phyloP scores from a whole-genome alignment of 2,329 filamentous ascomycete genomes.

The Pseudogymnoascus sp. region DNA sequence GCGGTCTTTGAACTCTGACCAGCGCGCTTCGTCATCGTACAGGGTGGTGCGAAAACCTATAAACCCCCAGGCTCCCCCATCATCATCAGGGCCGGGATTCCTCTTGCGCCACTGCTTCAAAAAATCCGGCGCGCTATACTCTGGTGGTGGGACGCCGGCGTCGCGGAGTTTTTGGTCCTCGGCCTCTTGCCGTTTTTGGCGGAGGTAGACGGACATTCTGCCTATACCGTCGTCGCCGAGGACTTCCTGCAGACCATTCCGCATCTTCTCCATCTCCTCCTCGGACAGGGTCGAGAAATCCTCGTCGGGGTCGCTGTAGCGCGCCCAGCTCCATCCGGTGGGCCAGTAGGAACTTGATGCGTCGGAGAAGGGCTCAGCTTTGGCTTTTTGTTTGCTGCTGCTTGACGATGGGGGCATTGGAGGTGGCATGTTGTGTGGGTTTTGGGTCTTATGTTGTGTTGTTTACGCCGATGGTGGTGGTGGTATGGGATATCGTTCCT shows the following conservation, averaged over 20 bases:
- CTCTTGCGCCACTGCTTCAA: slow-evolving; percentile 1
- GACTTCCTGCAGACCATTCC: neutral
- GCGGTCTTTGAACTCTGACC: slow-evolving; percentile 13
- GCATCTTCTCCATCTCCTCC: neutral
- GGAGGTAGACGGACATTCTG: neutral
- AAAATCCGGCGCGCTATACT: neutral
- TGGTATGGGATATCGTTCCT: neutral
- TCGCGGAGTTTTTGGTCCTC: neutral
- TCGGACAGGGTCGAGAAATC: neutral
- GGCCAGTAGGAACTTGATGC: neutral
- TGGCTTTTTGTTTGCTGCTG: neutral
- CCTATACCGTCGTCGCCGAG: neutral
- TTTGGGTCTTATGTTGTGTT: neutral
- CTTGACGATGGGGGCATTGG: neutral
- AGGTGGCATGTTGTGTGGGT: neutral
- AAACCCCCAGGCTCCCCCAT: slow-evolving; percentile 14
- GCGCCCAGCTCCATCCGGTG: neutral
- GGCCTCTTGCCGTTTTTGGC: neutral
- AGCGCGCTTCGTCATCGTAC: slow-evolving; percentile 13
- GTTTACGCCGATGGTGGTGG: neutral
- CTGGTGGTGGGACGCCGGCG: neutral
- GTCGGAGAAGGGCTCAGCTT: neutral
- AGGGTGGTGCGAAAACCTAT: slow-evolving; percentile 14
- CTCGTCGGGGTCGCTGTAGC: neutral
- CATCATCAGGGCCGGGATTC: neutral